Evolutionary conservation across 78 protist species (phyloP), one percentile per base, ranked within the genome.

Genomic region (Andalucia godoyi): DNA sequence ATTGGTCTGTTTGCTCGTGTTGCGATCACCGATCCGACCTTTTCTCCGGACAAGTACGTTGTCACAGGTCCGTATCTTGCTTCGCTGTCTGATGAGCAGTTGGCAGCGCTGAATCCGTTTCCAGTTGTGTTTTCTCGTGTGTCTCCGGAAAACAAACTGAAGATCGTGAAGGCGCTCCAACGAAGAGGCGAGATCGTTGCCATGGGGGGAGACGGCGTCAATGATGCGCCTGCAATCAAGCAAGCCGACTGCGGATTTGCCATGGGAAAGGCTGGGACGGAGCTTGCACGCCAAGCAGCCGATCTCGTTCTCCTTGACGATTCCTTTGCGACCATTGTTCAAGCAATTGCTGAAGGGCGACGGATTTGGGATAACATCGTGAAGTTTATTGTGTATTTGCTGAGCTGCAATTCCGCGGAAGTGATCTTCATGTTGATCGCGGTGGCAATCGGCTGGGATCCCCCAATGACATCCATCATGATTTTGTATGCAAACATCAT

Each of bases 151-250:
- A 57, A 66, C 47, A 66, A 66, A 9, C 55, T 66, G 42, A 4
- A 37, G 66, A 4, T 66, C 34, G 71, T 66, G 33, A 15, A 39
- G 29, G 55, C 39, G 37, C 81, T 84, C 17, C 85, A 79, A 65
- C 52, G 66, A 66, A 41, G 52, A 7, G 80, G 77, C 39, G 83
- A 80, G 72, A 52, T 77, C n/a, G 81, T 72, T 15, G 97, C 91
- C 54, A 86, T 87, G 92, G 87, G 93, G 34, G 97, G 71, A 13
- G 71, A 66, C 59, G 71, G 71, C 3, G 66, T 50, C 53, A 66
- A 66, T 27, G 71, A 66, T n/a, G 71, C 71, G n/a, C 71, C 71
- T 6, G 71, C 71, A 10, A 43, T 66, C 36, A 66, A 66, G 38
- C 23, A 57, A 25, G 71, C 71, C 5, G 61, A 66, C 66, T 50